Conservation (phyloP, 177 flowering plant species). For the Tripterygium wilfordii region DNA sequence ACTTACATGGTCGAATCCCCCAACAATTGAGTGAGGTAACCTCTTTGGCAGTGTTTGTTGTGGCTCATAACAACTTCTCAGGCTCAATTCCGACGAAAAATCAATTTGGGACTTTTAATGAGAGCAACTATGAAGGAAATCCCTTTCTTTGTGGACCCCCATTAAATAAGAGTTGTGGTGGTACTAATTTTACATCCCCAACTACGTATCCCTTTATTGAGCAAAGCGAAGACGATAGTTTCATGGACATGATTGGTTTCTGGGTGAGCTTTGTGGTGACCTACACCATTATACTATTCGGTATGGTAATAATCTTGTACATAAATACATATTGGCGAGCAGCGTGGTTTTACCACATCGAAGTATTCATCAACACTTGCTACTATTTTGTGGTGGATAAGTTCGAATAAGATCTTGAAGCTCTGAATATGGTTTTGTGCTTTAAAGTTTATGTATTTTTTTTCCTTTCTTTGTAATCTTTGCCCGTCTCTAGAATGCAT, state of each 20-base stretch:
- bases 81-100: neutral
- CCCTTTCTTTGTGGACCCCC: constrained; percentile 3
- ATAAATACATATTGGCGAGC: constrained; percentile 4
- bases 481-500: too few species aligned
- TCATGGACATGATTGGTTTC: neutral
- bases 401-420: too few species aligned
- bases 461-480: too few species aligned
- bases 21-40: neutral
- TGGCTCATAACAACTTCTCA: constrained; percentile 2
- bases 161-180: neutral
- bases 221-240: neutral
- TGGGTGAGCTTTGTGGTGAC: neutral
- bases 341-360: neutral
- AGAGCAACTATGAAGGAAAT: constrained; percentile 2
- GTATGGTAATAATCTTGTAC: neutral
- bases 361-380: neutral
- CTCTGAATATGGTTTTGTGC: too few species aligned
- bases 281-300: neutral
- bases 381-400: constrained; percentile 1
- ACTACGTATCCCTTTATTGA: neutral
- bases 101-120: neutral
- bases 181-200: neutral
- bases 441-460: too few species aligned
- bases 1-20: neutral
- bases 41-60: neutral